phyloP scores from a whole-genome alignment of 2,329 filamentous ascomycete species.

The Blastomyces gilchristii region DNA sequence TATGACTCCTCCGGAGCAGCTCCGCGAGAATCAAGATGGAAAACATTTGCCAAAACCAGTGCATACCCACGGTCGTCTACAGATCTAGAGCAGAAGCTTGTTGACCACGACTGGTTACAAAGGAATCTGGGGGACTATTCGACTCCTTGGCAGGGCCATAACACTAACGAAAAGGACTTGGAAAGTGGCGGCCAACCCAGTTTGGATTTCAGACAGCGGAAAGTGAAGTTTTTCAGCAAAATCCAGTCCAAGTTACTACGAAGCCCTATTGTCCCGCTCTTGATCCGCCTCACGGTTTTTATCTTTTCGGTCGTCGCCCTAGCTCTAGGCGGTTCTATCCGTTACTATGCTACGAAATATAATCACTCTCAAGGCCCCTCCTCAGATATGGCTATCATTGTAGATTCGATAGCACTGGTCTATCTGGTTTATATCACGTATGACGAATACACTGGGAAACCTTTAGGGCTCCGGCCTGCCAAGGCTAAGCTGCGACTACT shows the following conservation, averaged over 20 bases:
- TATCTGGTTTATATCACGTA: constrained; percentile 91
- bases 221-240: constrained; percentile 47
- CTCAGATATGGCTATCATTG: constrained; percentile 75
- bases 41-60: constrained; percentile 34
- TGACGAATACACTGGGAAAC: constrained; percentile 93
- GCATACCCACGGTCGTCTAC: constrained; percentile 31
- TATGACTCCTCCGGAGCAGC: constrained; percentile 3
- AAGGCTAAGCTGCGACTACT: constrained; percentile 82
- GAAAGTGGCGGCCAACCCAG: constrained; percentile 41
- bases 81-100: constrained; percentile 31
- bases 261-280: constrained; percentile 74
- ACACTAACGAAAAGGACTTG: constrained; percentile 39
- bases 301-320: constrained; percentile 73
- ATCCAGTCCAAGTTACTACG: constrained; percentile 61
- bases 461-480: constrained; percentile 72
- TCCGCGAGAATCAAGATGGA: constrained; percentile 38
- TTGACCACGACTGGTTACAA: constrained; percentile 38
- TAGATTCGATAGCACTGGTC: constrained; percentile 78
- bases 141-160: constrained; percentile 42
- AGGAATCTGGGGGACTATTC: constrained; percentile 37
- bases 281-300: constrained; percentile 73
- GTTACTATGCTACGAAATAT: constrained; percentile 45
- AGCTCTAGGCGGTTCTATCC: constrained; percentile 66
- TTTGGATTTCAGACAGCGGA: constrained; percentile 42
- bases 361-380: constrained; percentile 56